These are phyloP conservation scores for Volvariella surrecta DNA, from an alignment of 1,284 basidiomycete genomes.

Conservation along the genomic window DNA sequence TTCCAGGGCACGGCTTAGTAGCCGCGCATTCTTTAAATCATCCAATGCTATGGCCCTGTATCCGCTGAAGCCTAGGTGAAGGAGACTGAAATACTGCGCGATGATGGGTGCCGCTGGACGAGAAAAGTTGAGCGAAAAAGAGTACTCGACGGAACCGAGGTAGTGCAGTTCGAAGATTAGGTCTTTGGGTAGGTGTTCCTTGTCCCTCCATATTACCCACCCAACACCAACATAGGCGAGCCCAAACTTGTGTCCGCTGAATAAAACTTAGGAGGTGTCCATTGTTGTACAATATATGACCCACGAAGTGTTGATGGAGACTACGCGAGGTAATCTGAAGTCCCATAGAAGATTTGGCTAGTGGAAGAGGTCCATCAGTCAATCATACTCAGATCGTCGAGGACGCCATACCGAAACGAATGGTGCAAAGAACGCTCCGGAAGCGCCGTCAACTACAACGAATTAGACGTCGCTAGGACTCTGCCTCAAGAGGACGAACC, in stretches of 20 bases:
- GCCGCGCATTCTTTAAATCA: conserved; percentile 79
- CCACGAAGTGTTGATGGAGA: conserved; percentile 77
- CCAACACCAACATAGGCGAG: conserved; percentile 84
- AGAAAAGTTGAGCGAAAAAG: conserved; percentile 94
- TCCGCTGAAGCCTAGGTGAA: conserved; percentile 80
- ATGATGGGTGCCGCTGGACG: conserved; percentile 88
- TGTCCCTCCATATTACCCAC: conserved; percentile 81
- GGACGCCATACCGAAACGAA: conserved; percentile 46
- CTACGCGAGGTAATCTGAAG: conserved; percentile 81
- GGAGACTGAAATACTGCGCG: conserved; percentile 87
- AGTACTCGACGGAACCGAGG: conserved; percentile 51
- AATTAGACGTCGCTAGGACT: conserved; percentile 19
- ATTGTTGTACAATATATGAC: conserved; percentile 9
- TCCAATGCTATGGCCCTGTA: conserved; percentile 69
- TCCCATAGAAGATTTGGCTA: conserved; percentile 80
- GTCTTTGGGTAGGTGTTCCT: conserved; percentile 74
- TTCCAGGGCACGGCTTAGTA: conserved; percentile 84
- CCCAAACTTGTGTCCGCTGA: conserved; percentile 81
- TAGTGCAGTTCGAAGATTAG: conserved; percentile 94
- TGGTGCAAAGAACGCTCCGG: conserved; percentile 81
- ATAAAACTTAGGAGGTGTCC: conserved; percentile 1
- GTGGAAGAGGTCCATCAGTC: neutral
- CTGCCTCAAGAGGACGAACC: conserved; percentile 25
- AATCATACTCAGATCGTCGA: neutral
- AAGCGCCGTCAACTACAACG: conserved; percentile 61